phyloP scores from a whole-genome alignment of 1,139 yeast species.

The Debaryomyces sp. region DNA sequence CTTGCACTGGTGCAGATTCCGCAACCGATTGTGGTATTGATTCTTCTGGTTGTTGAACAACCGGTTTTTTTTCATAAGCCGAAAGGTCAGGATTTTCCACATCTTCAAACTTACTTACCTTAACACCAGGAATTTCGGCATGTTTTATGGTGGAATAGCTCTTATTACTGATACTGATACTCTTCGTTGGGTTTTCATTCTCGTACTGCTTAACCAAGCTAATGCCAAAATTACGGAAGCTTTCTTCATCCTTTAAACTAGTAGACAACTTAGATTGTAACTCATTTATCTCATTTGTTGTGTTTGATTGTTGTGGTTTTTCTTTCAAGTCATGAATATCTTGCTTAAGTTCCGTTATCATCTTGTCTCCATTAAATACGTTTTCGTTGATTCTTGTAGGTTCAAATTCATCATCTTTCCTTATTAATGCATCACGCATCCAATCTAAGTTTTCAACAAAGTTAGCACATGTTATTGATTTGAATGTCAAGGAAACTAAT shows the following conservation, averaged over 20 bases:
- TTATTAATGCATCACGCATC: slow-evolving; percentile 26
- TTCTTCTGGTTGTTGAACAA: background rate
- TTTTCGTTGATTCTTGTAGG: slow-evolving; percentile 26
- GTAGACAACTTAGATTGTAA: slow-evolving; percentile 9
- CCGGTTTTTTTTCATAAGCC: slow-evolving; percentile 3
- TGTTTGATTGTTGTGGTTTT: background rate
- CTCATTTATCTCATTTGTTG: slow-evolving; percentile 1
- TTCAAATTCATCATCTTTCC: slow-evolving; percentile 14
- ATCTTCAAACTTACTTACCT: slow-evolving; percentile 26
- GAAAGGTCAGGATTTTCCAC: slow-evolving; percentile 26
- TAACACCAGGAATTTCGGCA: slow-evolving; percentile 7
- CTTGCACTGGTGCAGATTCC: background rate
- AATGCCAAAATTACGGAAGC: slow-evolving; percentile 12
- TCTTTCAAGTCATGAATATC: slow-evolving; percentile 20
- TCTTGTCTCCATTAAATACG: slow-evolving; percentile 18
- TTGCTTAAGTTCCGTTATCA: slow-evolving; percentile 20
- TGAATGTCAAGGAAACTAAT: slow-evolving; percentile 45
- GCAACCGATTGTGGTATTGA: background rate
- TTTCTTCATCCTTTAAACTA: slow-evolving; percentile 10
- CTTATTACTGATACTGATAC: slow-evolving; percentile 17
- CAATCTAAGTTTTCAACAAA: slow-evolving; percentile 42
- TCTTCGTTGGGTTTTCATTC: slow-evolving; percentile 16
- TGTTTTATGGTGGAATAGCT: slow-evolving; percentile 11
- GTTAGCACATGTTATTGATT: slow-evolving; percentile 41
- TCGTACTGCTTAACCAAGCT: slow-evolving; percentile 20